Evolutionary conservation across 2,329 filamentous ascomycete species (phyloP).

Genomic region (Aschersonia sp.): DNA sequence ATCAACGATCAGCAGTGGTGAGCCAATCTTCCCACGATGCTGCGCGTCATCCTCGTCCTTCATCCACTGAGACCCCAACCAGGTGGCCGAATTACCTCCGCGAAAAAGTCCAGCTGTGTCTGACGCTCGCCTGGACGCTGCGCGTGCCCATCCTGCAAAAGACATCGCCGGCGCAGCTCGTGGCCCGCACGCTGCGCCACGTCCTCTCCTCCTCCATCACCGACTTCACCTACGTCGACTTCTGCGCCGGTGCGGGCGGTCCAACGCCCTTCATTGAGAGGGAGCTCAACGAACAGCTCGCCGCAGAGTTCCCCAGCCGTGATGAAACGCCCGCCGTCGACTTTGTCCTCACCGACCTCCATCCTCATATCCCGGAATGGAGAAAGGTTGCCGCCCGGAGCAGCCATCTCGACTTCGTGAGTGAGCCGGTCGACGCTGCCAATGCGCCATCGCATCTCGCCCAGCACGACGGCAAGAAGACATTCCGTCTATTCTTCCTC

Average conservation of each 20-base stretch:
- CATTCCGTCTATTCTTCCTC: conserved; percentile 59
- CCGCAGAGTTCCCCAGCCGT: not conserved
- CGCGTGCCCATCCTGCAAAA: not conserved
- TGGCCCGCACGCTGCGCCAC: conserved; percentile 39
- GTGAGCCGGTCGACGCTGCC: conserved; percentile 49
- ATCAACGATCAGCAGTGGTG: conserved; percentile 56
- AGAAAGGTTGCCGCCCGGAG: conserved; percentile 33
- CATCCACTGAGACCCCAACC: not conserved
- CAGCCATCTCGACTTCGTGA: conserved; percentile 43
- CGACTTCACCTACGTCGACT: conserved; percentile 54
- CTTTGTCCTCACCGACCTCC: conserved; percentile 53
- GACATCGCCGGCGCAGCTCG: conserved; percentile 41
- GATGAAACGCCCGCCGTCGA: conserved; percentile 18
- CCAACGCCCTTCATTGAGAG: conserved; percentile 52
- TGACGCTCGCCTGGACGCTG: not conserved
- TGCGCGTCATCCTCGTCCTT: not conserved
- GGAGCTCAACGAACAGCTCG: conserved; percentile 35
- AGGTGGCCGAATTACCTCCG: conserved; percentile 8
- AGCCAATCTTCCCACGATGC: not conserved
- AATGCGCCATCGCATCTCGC: conserved; percentile 38
- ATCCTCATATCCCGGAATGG: conserved; percentile 50
- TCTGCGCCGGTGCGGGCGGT: conserved; percentile 62
- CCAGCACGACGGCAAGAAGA: conserved; percentile 23
- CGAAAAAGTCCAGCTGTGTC: not conserved
- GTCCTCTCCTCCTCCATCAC: conserved; percentile 32